Evolutionary conservation across 345 rosid species (phyloP).

Genomic region (Tarenaya hassleriana): DNA sequence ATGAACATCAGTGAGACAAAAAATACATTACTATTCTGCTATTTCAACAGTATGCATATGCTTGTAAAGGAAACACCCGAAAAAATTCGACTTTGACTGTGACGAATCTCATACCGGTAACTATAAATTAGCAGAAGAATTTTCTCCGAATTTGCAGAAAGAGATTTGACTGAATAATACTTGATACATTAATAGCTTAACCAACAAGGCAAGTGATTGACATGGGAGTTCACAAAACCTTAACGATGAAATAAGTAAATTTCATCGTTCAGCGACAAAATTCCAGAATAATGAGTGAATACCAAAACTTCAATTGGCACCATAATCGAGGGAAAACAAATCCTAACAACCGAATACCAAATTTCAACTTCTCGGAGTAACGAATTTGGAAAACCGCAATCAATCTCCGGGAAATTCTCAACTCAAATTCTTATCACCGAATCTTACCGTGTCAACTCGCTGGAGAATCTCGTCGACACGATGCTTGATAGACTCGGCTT

Average conservation of each 20-base stretch:
- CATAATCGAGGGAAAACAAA: not conserved
- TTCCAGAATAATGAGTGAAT: not conserved
- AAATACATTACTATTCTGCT: not conserved
- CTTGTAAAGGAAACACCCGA: not conserved
- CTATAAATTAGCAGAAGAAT: not conserved
- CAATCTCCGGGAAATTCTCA: not conserved
- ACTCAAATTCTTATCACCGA: not conserved
- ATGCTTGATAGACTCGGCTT: conserved; percentile 34
- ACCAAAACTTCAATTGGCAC: not conserved
- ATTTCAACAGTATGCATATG: too few species aligned
- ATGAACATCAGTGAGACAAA: not conserved
- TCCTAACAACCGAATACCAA: not conserved
- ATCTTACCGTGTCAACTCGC: conserved; percentile 60
- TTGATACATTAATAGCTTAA: conserved; percentile 1
- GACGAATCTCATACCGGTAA: not conserved
- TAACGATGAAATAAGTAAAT: not conserved
- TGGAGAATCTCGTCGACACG: conserved; percentile 47
- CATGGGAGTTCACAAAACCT: not conserved
- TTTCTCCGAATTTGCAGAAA: not conserved
- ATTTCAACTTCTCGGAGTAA: not conserved
- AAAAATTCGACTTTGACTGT: not conserved
- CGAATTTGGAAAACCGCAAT: not conserved
- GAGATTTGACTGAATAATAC: not conserved
- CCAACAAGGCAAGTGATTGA: conserved; percentile 5
- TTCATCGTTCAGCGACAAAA: not conserved